A percentile compares a stretch with the other conserved stretches of the same genome.
phyloP scores from a whole-genome alignment of 2,329 filamentous ascomycete genomes.

The Fusarium sambucinum region DNA sequence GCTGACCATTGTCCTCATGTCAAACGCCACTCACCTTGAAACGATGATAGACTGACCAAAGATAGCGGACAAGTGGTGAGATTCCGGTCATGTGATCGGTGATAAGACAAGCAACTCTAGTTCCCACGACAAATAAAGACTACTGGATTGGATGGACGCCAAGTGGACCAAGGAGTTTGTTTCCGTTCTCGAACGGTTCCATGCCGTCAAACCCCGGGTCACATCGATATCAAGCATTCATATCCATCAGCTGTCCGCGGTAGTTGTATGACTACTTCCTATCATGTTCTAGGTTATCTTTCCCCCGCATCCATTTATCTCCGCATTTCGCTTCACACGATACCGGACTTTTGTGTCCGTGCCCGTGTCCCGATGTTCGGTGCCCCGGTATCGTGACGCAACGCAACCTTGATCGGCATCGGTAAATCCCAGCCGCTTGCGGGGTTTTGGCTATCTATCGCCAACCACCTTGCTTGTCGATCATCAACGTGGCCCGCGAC shows the following conservation, averaged over 20 bases:
- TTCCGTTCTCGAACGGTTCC: constrained; percentile 27
- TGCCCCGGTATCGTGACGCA: constrained; percentile 32
- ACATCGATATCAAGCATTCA: constrained; percentile 16
- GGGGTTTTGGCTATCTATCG: constrained; percentile 17
- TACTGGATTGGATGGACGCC: constrained; percentile 16
- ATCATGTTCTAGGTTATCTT: constrained; percentile 35
- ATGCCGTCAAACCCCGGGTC: constrained; percentile 30
- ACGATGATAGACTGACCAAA: not conserved
- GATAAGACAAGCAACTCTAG: constrained; percentile 15
- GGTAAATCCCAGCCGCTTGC: constrained; percentile 26
- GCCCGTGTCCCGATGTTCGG: constrained; percentile 8
- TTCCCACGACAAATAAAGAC: constrained; percentile 9
- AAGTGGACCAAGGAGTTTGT: constrained; percentile 20
- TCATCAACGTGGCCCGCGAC: not conserved
- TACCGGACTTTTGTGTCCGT: constrained; percentile 34
- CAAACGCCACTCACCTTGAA: constrained; percentile 12
- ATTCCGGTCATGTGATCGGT: constrained; percentile 41
- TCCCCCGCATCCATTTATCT: constrained; percentile 25
- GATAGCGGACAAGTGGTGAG: constrained; percentile 23
- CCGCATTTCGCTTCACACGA: constrained; percentile 26
- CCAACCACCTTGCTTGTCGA: constrained; percentile 2
- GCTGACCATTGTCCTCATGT: constrained; percentile 5
- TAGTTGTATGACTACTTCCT: constrained; percentile 34
- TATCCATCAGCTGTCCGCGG: constrained; percentile 21
- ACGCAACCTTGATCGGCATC: constrained; percentile 35